phyloP scores from a whole-genome alignment of 192 early-diverging fungal genomes.

The Spinellus fusiger region DNA sequence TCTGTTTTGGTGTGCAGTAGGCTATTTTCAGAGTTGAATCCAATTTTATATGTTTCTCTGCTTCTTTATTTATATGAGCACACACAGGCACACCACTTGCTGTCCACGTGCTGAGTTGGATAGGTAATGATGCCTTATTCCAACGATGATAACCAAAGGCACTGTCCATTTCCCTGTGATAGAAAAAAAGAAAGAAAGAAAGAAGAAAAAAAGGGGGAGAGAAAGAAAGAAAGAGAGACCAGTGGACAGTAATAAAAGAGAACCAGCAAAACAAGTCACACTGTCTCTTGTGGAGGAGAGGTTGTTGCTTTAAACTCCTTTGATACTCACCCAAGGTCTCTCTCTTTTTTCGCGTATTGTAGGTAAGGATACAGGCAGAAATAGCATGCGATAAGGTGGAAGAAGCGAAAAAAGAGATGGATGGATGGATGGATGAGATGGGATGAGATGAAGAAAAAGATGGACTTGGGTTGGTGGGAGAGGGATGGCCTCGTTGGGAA shows the following conservation, averaged over 20 bases:
- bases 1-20: no score
- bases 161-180: background rate
- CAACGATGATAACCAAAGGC: background rate
- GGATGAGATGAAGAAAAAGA: background rate
- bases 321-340: slow-evolving; percentile 9
- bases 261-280: background rate
- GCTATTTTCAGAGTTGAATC: no score
- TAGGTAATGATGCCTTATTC: no score
- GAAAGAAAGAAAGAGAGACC: background rate
- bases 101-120: no score
- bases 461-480: no score
- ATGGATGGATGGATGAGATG: background rate
- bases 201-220: background rate
- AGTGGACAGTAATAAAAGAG: background rate
- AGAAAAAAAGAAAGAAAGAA: background rate
- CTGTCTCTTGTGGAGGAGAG: background rate
- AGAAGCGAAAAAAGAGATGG: background rate
- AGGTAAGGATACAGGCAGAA: background rate
- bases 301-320: background rate
- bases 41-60: no score
- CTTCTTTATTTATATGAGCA: no score
- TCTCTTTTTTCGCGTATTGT: slow-evolving; percentile 6
- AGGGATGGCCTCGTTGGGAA: no score
- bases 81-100: no score
- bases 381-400: background rate